A percentile compares a stretch with the other conserved stretches of the same genome.
These are phyloP conservation scores for Trichoderma arundinaceum DNA, from an alignment of 2,329 filamentous ascomycete genomes.

Conservation along the genomic window DNA sequence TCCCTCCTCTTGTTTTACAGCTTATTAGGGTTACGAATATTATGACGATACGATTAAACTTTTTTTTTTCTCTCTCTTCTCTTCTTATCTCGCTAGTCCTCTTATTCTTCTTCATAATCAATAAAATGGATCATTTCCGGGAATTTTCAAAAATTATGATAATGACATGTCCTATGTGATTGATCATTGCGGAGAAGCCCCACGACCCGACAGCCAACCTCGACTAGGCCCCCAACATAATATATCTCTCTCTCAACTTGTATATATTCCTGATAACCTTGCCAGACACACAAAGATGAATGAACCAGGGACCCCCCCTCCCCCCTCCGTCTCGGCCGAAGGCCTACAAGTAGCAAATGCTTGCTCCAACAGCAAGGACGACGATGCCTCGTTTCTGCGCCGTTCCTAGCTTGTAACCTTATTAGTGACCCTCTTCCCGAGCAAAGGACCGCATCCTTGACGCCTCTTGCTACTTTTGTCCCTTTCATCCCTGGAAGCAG, in stretches of 20 bases:
- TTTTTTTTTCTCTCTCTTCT: not conserved
- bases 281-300: not conserved
- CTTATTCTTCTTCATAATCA: not conserved
- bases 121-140: not conserved
- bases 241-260: not conserved
- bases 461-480: not conserved
- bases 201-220: not conserved
- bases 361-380: not conserved
- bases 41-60: conserved; percentile 24
- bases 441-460: not conserved
- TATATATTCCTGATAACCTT: not conserved
- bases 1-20: conserved; percentile 43
- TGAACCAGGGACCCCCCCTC: not conserved
- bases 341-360: conserved; percentile 8
- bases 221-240: not conserved
- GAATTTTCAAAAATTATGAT: not conserved
- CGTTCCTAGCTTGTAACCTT: conserved; percentile 8
- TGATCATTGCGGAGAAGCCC: not conserved
- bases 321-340: conserved; percentile 5
- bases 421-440: conserved; percentile 1
- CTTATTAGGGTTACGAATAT: conserved; percentile 35
- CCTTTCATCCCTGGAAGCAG: not conserved
- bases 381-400: not conserved
- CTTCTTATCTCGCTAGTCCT: not conserved
- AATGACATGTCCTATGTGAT: not conserved